A percentile compares a stretch with the other conserved stretches of the same genome.
Conservation (phyloP, 2,329 filamentous ascomycete genomes). For the Sarocladium strictum region DNA sequence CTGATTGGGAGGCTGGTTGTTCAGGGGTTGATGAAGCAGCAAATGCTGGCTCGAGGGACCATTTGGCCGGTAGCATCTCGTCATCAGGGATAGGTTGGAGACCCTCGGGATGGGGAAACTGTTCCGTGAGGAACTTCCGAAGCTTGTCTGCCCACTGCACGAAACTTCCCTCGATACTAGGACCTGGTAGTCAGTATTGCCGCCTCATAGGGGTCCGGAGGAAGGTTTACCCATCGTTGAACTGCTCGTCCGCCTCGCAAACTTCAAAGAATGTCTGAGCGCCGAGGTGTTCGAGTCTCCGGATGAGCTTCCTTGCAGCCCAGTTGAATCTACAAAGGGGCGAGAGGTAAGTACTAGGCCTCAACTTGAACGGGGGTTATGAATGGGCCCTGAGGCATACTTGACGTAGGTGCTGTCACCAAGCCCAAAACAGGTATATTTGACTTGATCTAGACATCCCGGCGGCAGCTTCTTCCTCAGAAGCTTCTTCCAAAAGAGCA, state of each 20-base stretch:
- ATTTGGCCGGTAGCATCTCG: slow-evolving; percentile 70
- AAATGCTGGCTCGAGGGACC: slow-evolving; percentile 27
- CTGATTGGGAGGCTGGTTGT: neutral
- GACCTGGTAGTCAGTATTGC: neutral
- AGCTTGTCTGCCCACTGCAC: slow-evolving; percentile 70
- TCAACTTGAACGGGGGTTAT: too few species aligned
- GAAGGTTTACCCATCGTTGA: slow-evolving; percentile 74
- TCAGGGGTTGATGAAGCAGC: neutral
- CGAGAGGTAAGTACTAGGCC: neutral
- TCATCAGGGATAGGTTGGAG: slow-evolving; percentile 67
- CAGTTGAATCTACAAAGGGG: slow-evolving; percentile 69
- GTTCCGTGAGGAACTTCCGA: slow-evolving; percentile 56
- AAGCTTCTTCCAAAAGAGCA: slow-evolving; percentile 78
- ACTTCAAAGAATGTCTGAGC: slow-evolving; percentile 68
- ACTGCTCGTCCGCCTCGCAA: slow-evolving; percentile 89
- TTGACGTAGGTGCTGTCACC: slow-evolving; percentile 94
- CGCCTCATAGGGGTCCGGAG: neutral
- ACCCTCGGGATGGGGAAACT: slow-evolving; percentile 63
- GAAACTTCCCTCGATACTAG: slow-evolving; percentile 77
- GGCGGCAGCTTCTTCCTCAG: slow-evolving; percentile 71
- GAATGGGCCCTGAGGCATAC: too few species aligned
- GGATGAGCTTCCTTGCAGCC: slow-evolving; percentile 82
- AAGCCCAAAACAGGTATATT: slow-evolving; percentile 82
- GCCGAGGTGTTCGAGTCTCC: slow-evolving; percentile 76
- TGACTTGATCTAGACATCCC: slow-evolving; percentile 60